Base-by-base conservation (phyloP, 75 land plant species). In the Azolla pinnata region DNA sequence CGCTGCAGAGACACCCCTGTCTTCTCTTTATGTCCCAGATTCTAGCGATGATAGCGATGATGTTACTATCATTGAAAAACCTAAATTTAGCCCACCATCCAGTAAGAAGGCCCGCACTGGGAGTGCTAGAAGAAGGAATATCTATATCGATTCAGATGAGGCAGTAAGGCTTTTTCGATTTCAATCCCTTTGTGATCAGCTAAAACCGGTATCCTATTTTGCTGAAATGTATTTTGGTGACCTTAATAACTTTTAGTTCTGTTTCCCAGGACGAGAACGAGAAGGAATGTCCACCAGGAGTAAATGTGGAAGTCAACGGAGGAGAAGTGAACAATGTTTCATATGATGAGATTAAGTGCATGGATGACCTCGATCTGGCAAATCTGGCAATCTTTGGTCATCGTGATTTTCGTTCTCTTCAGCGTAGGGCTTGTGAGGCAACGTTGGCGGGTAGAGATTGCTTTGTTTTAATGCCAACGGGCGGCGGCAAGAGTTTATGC, bases 401-500 rank as follows among this genome's bases (percentile, higher is more conserved):
- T 59, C 59, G 50, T 26, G 29, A 46, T 17, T 81, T 87, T 53
- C 75, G 92, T 18, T 75, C 82, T 31, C 64, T 87, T 57, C 92
- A 87, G 50, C 76, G 80, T 44, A 67, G 65, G 60, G 85, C 82
- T 33, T 87, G 92, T 63, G 75, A 84, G 68, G 76, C 82, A 54
- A 72, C 77, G 33, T 59, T 79, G 24, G 64, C 62, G 44, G 75
- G 83, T 59, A 71, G 48, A 46, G 92, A 87, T 64, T 80, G 84
- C 59, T 84, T 87, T 71, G 35, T 87, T 54, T 84, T 87, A 28
- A 81, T 87, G 88, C 92, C 92, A 29, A 87, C 92, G 23, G 92
- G 92, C 32, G 92, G 92, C 42, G 92, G 92, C 23, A 87, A 87
- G 74, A 87, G 92, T 55, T 53, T 87, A 20, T 87, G 92, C 54